phyloP scores from a whole-genome alignment of 2,329 filamentous ascomycete genomes.

The Neospermospora avenae region DNA sequence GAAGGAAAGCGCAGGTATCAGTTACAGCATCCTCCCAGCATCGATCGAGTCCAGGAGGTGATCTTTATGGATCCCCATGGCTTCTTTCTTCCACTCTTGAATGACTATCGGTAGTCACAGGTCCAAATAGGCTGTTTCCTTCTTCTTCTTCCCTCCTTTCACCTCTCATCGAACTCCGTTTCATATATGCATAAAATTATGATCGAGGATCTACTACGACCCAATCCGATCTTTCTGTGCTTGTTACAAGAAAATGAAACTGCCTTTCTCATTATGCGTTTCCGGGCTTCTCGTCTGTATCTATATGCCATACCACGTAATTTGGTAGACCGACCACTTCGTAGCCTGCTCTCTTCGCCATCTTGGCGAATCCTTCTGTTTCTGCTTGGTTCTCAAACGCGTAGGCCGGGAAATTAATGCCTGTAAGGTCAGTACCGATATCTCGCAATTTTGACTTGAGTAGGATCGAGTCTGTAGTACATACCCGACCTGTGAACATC shows the following conservation, averaged over 20 bases:
- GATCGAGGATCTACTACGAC: conserved; percentile 20
- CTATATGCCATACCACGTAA: conserved; percentile 98
- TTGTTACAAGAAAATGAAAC: conserved; percentile 19
- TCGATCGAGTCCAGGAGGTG: conserved; percentile 22
- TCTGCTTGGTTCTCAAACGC: conserved; percentile 98
- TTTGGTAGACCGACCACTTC: conserved; percentile 90
- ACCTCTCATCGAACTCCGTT: conserved; percentile 29
- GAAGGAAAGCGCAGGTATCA: not conserved
- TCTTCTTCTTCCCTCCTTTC: conserved; percentile 1
- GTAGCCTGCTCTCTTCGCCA: conserved; percentile 95
- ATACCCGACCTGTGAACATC: conserved; percentile 92
- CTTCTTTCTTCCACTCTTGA: conserved; percentile 18
- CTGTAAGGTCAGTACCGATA: conserved; percentile 44
- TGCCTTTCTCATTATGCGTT: conserved; percentile 47
- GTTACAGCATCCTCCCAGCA: conserved; percentile 12
- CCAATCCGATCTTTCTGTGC: conserved; percentile 8
- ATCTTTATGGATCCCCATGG: not conserved
- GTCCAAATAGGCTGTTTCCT: conserved; percentile 14
- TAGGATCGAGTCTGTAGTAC: conserved; percentile 33
- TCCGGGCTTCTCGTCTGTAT: conserved; percentile 90
- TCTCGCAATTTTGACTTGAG: not conserved
- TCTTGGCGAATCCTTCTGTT: conserved; percentile 97
- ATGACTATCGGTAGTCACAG: conserved; percentile 20
- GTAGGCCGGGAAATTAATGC: conserved; percentile 96
- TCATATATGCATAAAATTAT: conserved; percentile 35